Evolutionary conservation across 768 basidiomycete species (phyloP).

Genomic region (Cystofilobasidium bisporidii): DNA sequence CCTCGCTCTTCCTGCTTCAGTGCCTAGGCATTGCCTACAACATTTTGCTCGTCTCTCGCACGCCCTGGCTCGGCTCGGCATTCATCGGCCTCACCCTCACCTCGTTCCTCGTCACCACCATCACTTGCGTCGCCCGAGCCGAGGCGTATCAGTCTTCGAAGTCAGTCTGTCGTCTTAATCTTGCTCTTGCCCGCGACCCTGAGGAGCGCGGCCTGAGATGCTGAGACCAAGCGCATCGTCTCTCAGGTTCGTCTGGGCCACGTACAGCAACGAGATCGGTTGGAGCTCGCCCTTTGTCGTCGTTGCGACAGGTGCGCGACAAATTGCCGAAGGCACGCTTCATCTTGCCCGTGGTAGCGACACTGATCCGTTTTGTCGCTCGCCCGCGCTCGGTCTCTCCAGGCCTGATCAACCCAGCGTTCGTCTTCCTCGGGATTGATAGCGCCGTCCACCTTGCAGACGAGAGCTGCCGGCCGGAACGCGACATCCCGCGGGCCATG

Average conservation of each 20-base stretch:
- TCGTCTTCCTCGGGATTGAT: conserved; percentile 14
- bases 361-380: too few relatives aligned
- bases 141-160: not conserved
- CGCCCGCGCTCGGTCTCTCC: too few relatives aligned
- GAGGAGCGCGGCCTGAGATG: too few relatives aligned
- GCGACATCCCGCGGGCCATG: conserved; percentile 9
- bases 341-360: too few relatives aligned
- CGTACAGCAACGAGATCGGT: conserved; percentile 23
- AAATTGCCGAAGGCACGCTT: too few relatives aligned
- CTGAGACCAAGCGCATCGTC: too few relatives aligned
- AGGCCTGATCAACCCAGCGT: conserved; percentile 18
- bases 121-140: too few relatives aligned
- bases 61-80: conserved; percentile 20
- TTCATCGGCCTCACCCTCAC: conserved; percentile 10
- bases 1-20: too few relatives aligned
- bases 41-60: not conserved
- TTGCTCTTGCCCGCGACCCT: not conserved
- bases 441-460: conserved; percentile 14
- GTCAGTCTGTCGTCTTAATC: conserved; percentile 18
- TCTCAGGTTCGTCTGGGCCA: conserved; percentile 15
- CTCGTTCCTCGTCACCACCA: too few relatives aligned
- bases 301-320: conserved; percentile 9
- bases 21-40: not conserved
- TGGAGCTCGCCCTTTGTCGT: conserved; percentile 11
- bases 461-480: not conserved